Evolutionary conservation across 441 rosid species (phyloP).

Genomic region (Syzygium malaccense): DNA sequence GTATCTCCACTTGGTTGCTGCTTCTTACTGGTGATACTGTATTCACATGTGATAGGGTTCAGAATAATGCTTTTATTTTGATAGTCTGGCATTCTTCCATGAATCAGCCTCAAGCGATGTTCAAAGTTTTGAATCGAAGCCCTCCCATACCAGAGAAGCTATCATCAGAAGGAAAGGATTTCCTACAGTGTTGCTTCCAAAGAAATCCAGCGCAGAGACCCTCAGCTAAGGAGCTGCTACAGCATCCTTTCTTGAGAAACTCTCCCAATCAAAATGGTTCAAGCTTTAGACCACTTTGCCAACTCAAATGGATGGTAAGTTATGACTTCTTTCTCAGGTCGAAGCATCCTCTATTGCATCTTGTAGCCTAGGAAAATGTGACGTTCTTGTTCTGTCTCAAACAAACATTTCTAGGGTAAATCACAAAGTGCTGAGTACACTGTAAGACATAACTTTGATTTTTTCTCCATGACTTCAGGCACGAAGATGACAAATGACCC

Average conservation of each 20-base stretch:
- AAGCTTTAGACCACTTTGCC: slow-evolving; percentile 2
- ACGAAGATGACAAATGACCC: background rate
- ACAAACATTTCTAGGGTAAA: background rate
- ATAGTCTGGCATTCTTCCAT: slow-evolving; percentile 4
- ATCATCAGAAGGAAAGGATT: slow-evolving; percentile 54
- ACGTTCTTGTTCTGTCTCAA: background rate
- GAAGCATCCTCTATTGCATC: background rate
- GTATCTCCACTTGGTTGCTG: background rate
- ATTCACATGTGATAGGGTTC: background rate
- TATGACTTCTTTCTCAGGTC: background rate
- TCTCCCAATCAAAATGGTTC: slow-evolving; percentile 18
- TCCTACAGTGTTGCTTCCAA: slow-evolving; percentile 39
- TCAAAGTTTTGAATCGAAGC: slow-evolving; percentile 38
- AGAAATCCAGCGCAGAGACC: slow-evolving; percentile 58
- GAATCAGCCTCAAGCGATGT: slow-evolving; percentile 60
- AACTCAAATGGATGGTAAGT: slow-evolving; percentile 20
- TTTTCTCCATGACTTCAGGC: background rate
- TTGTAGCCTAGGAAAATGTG: background rate
- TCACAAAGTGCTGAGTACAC: background rate
- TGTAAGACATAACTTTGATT: background rate
- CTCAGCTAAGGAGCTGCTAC: slow-evolving; percentile 40
- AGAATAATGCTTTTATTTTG: background rate
- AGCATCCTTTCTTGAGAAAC: slow-evolving; percentile 48
- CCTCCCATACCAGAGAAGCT: slow-evolving; percentile 51
- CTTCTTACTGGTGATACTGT: background rate